These are phyloP conservation scores for Mucor racemosus DNA, from an alignment of 371 early-diverging fungal genomes.

Conservation along the genomic window DNA sequence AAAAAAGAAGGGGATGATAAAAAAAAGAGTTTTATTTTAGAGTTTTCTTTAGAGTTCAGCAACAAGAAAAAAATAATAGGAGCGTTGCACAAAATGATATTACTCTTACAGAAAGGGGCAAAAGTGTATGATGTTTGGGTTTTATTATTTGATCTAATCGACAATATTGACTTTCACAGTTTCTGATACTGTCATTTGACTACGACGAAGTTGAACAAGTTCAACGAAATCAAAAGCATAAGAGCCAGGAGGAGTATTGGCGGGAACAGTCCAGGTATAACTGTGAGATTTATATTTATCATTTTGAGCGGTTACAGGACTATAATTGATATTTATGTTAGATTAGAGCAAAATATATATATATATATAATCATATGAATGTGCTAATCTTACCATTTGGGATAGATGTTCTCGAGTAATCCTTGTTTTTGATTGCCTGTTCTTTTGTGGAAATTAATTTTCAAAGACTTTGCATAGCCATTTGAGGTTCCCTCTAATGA, in stretches of 20 bases:
- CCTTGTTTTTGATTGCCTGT: slow-evolving; percentile 45
- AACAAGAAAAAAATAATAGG: slow-evolving; percentile 3
- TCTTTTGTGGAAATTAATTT: slow-evolving; percentile 48
- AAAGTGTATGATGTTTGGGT: not conserved
- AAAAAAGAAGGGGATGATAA: not conserved
- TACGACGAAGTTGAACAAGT: slow-evolving; percentile 32
- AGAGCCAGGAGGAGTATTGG: slow-evolving; percentile 50
- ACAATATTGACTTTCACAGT: slow-evolving; percentile 42
- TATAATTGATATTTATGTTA: not conserved
- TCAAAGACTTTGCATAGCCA: slow-evolving; percentile 43
- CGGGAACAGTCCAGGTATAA: slow-evolving; percentile 51
- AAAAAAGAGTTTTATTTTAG: slow-evolving; percentile 2
- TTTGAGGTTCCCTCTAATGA: not conserved
- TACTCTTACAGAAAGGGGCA: slow-evolving; percentile 8
- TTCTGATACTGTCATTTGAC: slow-evolving; percentile 34
- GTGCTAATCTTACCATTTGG: slow-evolving; percentile 33
- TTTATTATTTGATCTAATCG: slow-evolving; percentile 23
- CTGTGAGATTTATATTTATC: slow-evolving; percentile 36
- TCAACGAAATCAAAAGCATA: slow-evolving; percentile 48
- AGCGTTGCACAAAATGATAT: not conserved
- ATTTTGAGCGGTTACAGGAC: slow-evolving; percentile 36
- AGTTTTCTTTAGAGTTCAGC: slow-evolving; percentile 4
- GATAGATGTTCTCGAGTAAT: slow-evolving; percentile 36
- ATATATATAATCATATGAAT: too few species aligned
- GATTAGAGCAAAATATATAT: not conserved